Evolutionary conservation across 2,329 filamentous ascomycete genomes (phyloP), one percentile per base, ranked within the genome.

Genomic region (Cladosporium velox): DNA sequence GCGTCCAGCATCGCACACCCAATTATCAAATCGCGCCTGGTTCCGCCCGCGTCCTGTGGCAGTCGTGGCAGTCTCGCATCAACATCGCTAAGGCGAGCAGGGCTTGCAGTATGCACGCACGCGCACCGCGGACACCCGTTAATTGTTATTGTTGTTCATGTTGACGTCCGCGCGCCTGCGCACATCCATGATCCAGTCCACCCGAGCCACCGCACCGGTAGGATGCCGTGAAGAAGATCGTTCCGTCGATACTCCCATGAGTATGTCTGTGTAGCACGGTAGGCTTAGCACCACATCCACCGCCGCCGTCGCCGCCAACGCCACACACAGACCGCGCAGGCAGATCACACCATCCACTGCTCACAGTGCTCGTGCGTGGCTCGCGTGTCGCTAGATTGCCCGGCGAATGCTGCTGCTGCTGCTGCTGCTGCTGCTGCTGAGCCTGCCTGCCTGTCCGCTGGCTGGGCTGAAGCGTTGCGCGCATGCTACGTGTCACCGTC

Each of bases 171-270:
- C 41, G 41, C 41, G 38, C 35, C 30, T 32, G 49, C 28, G 51
- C 15, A 26, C 52, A 55, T 12, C 52, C 28, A 32, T 55, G 52
- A 34, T 1, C 52, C 28, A 55, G 28, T 47, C 38, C 51, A 54
- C 24, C 54, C 54, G 34, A 32, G 34, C 32, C 58, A 60, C n/a
- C 18, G 58, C 38, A 26, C 58, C 38, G 58, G 58, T 49, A 60
- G 44, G 59, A 52, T 62, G 59, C 59, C 59, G 59, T 62, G 59
- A 62, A 62, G 59, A 62, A 24, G 52, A 57, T 57, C 57, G 24
- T 6, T 24, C 41, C 41, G 41, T 47, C 41, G 26, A 26, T 26
- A 26, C 55, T 35, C 34, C 34, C 34, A 35, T 35, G 34, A 4
- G 24, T 24, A 35, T 14, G 34, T 35, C 11, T 14, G 34, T 35